These are phyloP conservation scores for Venturia carpophila DNA, from an alignment of 2,329 filamentous ascomycete species.

Conservation along the genomic window DNA sequence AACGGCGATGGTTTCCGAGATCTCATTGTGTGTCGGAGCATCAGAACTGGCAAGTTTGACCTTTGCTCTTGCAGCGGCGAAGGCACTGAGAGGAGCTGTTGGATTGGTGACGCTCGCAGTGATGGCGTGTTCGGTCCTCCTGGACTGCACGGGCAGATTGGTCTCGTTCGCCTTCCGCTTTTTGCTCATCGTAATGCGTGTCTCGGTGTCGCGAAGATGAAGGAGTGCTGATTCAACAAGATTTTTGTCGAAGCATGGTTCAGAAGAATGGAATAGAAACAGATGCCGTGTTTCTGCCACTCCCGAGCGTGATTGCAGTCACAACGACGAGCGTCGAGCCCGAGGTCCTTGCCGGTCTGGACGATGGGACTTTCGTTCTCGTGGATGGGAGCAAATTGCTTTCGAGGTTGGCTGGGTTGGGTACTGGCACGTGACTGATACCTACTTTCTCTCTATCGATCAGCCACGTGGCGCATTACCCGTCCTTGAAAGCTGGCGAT, in stretches of 20 bases:
- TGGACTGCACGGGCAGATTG: background rate
- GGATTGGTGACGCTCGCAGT: constrained; percentile 1
- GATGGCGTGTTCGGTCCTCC: background rate
- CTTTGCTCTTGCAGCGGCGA: constrained; percentile 15
- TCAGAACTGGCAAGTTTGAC: constrained; percentile 2
- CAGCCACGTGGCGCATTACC: constrained; percentile 5
- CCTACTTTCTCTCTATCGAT: background rate
- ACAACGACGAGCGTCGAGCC: too few species aligned
- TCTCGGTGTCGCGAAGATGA: background rate
- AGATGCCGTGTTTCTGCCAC: too few species aligned
- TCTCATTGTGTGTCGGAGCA: background rate
- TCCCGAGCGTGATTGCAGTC: too few species aligned
- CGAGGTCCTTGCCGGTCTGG: background rate
- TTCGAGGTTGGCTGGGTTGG: too few species aligned
- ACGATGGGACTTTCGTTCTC: background rate
- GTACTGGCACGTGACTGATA: too few species aligned
- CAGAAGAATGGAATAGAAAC: too few species aligned
- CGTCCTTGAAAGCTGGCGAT: background rate
- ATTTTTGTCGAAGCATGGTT: too few species aligned
- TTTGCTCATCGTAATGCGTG: constrained; percentile 1
- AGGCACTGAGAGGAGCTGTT: constrained; percentile 14
- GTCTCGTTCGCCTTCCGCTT: constrained; percentile 5
- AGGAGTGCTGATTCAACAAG: background rate
- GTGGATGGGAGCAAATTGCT: too few species aligned
- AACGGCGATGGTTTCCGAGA: background rate